Evolutionary conservation across 2,329 filamentous ascomycete species (phyloP).

Genomic region (Pezicula neosporulosa): DNA sequence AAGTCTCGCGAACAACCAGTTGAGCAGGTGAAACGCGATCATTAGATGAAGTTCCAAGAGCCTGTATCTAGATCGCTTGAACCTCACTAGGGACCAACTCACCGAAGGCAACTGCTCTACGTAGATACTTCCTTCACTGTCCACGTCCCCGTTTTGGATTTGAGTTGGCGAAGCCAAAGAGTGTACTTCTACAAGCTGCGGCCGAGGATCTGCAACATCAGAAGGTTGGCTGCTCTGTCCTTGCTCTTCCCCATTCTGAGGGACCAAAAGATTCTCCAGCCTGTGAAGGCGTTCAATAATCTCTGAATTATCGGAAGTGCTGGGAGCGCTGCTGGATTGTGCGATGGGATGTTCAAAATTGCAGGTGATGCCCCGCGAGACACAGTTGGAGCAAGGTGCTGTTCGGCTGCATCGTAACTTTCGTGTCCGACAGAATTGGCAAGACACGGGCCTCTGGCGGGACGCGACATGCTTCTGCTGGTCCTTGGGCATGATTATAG

Average conservation of each 20-base stretch:
- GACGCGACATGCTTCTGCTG: background rate
- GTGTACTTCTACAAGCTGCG: background rate
- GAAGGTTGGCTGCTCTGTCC: background rate
- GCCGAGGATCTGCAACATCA: background rate
- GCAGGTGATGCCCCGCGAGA: constrained; percentile 11
- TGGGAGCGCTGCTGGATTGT: background rate
- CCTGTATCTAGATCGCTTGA: too few relatives aligned
- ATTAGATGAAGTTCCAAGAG: too few relatives aligned
- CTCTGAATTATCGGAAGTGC: constrained; percentile 2
- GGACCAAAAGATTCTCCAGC: constrained; percentile 7
- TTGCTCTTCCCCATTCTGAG: background rate
- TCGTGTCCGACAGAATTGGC: constrained; percentile 6
- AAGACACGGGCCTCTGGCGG: constrained; percentile 6
- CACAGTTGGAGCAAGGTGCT: constrained; percentile 14
- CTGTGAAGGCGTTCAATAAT: constrained; percentile 9
- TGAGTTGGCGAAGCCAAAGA: background rate
- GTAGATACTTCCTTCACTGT: constrained; percentile 9
- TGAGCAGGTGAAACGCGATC: too few relatives aligned
- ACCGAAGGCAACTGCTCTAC: constrained; percentile 1
- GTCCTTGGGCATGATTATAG: background rate
- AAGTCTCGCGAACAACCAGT: too few relatives aligned
- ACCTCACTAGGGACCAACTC: too few relatives aligned
- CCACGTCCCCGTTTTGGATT: constrained; percentile 3
- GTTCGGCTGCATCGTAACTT: constrained; percentile 7
- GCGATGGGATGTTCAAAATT: background rate